phyloP scores from a whole-genome alignment of 2,329 filamentous ascomycete species.

The Colletotrichum caudatum region DNA sequence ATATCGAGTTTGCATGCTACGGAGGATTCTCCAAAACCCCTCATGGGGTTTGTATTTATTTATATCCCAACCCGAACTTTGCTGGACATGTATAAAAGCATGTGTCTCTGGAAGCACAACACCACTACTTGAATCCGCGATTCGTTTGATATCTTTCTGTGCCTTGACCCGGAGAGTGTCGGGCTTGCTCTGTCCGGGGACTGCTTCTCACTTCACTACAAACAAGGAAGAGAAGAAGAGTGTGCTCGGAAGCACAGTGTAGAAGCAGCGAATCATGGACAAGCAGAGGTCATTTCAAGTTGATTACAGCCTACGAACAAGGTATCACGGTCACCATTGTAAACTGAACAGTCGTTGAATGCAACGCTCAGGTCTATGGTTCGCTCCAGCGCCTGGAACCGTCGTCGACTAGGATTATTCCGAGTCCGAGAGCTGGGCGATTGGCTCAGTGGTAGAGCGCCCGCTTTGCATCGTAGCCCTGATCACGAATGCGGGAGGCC shows the following conservation, averaged over 20 bases:
- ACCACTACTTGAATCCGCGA: background rate
- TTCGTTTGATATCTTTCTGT: background rate
- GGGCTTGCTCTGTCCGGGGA: background rate
- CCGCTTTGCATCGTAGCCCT: slow-evolving; percentile 17
- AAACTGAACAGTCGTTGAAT: background rate
- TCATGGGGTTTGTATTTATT: too few relatives aligned
- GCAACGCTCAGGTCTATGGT: background rate
- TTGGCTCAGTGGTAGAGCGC: slow-evolving; percentile 24
- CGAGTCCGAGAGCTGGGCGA: background rate
- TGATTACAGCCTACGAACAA: too few relatives aligned
- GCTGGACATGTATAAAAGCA: background rate
- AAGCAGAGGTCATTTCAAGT: too few relatives aligned
- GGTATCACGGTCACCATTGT: background rate
- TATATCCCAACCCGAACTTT: too few relatives aligned
- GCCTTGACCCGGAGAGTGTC: background rate
- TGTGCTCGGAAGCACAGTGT: background rate
- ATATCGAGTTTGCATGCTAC: background rate
- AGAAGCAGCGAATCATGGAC: background rate
- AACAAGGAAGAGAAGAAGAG: background rate
- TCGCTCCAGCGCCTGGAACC: background rate
- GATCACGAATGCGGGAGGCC: slow-evolving; percentile 10
- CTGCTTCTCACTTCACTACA: background rate
- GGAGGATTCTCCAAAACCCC: background rate
- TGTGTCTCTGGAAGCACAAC: background rate
- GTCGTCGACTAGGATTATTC: background rate